These are phyloP conservation scores for Prinsepia uniflora DNA, from an alignment of 306 rosid genomes.

Conservation along the genomic window DNA sequence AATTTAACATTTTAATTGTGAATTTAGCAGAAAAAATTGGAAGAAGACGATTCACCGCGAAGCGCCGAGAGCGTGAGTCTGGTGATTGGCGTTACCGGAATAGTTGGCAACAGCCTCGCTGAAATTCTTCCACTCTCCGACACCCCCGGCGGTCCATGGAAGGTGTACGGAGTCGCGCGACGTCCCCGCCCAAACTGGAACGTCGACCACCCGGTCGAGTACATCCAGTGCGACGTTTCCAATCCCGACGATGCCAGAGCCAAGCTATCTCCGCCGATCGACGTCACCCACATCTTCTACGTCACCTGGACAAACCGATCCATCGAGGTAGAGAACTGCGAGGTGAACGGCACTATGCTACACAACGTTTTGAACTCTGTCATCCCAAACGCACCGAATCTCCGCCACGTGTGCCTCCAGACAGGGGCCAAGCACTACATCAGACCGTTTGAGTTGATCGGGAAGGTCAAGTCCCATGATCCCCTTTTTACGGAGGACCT, in stretches of 20 bases:
- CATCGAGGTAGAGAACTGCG: slow-evolving; percentile 47
- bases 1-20: not conserved
- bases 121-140: slow-evolving; percentile 61
- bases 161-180: slow-evolving; percentile 67
- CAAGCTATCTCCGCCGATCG: slow-evolving; percentile 57
- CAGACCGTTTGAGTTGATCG: slow-evolving; percentile 38
- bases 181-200: slow-evolving; percentile 63
- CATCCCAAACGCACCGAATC: slow-evolving; percentile 53
- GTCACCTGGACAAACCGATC: slow-evolving; percentile 48
- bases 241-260: slow-evolving; percentile 41
- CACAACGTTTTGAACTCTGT: slow-evolving; percentile 47
- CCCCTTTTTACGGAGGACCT: slow-evolving; percentile 61
- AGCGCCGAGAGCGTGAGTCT: slow-evolving; percentile 41
- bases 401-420: slow-evolving; percentile 63
- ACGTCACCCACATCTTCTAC: slow-evolving; percentile 63
- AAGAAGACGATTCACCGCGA: slow-evolving; percentile 45
- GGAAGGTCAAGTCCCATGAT: slow-evolving; percentile 35
- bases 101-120: slow-evolving; percentile 69
- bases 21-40: slow-evolving; percentile 40
- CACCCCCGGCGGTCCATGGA: slow-evolving; percentile 73
- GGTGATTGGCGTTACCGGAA: slow-evolving; percentile 57
- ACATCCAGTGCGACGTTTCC: slow-evolving; percentile 62
- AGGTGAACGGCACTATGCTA: slow-evolving; percentile 52
- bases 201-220: slow-evolving; percentile 50
- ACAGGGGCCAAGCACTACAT: slow-evolving; percentile 52